phyloP scores from a whole-genome alignment of 2,329 filamentous ascomycete genomes.

The Leptosphaerulina australis region DNA sequence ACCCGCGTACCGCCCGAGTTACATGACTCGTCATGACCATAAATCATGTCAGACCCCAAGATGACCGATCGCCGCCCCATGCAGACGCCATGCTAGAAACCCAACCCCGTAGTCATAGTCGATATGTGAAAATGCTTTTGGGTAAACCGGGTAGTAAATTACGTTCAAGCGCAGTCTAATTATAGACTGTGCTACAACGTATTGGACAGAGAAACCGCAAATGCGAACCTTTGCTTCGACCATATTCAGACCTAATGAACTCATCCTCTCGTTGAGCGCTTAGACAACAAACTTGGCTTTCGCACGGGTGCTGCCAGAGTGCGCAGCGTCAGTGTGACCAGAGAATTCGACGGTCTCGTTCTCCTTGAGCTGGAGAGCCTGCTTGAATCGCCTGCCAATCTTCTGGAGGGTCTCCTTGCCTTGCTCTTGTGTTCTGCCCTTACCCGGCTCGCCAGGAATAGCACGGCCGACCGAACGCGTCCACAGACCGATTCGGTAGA shows the following conservation, averaged over 20 bases:
- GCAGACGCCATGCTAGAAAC: conserved; percentile 49
- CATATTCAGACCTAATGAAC: not conserved
- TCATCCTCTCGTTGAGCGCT: conserved; percentile 6
- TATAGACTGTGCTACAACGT: conserved; percentile 5
- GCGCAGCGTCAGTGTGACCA: conserved; percentile 91
- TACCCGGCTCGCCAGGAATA: conserved; percentile 75
- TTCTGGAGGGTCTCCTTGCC: conserved; percentile 81
- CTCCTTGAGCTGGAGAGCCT: conserved; percentile 78
- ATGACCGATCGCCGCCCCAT: conserved; percentile 45
- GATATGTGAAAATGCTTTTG: conserved; percentile 37
- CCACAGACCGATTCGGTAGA: conserved; percentile 98
- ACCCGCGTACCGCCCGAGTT: conserved; percentile 22
- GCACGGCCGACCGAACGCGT: conserved; percentile 90
- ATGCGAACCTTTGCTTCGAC: conserved; percentile 5
- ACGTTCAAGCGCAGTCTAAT: conserved; percentile 23
- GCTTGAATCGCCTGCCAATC: conserved; percentile 92
- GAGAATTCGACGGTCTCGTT: conserved; percentile 89
- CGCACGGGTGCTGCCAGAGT: conserved; percentile 90
- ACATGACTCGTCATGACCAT: conserved; percentile 37
- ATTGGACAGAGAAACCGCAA: conserved; percentile 12
- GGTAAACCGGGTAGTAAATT: conserved; percentile 32
- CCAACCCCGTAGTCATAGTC: conserved; percentile 36
- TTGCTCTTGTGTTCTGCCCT: conserved; percentile 79
- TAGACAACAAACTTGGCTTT: conserved; percentile 93
- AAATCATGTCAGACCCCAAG: conserved; percentile 39